Evolutionary conservation across 495 filamentous ascomycete species (phyloP).

Genomic region (Darksidea phi): DNA sequence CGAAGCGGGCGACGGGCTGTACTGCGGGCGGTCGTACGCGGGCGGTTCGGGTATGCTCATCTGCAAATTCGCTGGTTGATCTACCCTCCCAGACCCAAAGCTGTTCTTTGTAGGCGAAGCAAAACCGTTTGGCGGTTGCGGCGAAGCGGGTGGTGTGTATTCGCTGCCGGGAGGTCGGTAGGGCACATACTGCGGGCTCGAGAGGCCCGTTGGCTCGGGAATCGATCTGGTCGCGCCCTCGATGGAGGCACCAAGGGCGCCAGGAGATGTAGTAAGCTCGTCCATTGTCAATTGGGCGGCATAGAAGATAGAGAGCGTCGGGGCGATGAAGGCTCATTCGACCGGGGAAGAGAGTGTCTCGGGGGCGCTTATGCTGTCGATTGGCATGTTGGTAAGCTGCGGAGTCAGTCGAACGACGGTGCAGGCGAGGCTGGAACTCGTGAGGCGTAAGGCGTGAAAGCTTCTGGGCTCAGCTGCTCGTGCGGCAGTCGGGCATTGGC

Average conservation of each 20-base stretch:
- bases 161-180: constrained; percentile 11
- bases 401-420: background rate
- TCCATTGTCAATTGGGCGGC: constrained; percentile 4
- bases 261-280: background rate
- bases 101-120: constrained; percentile 1
- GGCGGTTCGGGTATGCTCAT: background rate
- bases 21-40: constrained; percentile 11
- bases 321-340: background rate
- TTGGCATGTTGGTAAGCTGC: constrained; percentile 2
- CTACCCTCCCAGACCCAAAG: constrained; percentile 9
- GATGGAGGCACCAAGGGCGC: background rate
- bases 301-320: background rate
- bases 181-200: constrained; percentile 10
- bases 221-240: background rate
- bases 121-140: constrained; percentile 16
- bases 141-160: constrained; percentile 27
- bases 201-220: background rate
- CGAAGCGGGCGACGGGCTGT: constrained; percentile 27
- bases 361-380: background rate
- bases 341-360: constrained; percentile 4
- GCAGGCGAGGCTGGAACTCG: background rate
- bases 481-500: background rate
- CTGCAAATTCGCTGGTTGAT: constrained; percentile 12
- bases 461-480: too few relatives aligned
- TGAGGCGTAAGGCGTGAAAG: background rate